These are phyloP conservation scores for Fraxinus baroniana DNA, from an alignment of 305 asterid species.

Conservation along the genomic window DNA sequence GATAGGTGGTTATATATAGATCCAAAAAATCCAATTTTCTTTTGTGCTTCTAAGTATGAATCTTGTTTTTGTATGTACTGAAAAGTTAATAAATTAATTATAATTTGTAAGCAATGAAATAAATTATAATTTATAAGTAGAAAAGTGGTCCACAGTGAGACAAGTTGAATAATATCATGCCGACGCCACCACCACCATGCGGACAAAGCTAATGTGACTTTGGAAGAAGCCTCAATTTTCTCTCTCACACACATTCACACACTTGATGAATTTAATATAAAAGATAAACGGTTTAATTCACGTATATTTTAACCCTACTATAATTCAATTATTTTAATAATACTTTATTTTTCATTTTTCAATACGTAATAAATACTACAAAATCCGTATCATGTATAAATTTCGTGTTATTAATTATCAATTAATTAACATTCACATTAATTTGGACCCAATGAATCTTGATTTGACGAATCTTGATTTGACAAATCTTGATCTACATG, in stretches of 20 bases:
- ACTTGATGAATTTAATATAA: background rate
- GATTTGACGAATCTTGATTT: too few species aligned
- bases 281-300: background rate
- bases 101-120: background rate
- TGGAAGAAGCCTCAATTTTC: background rate
- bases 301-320: too few species aligned
- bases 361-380: too few species aligned
- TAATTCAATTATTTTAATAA: too few species aligned
- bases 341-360: too few species aligned
- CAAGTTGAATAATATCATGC: slow-evolving; percentile 54
- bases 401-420: too few species aligned
- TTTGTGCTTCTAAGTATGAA: background rate
- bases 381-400: too few species aligned
- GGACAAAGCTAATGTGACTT: slow-evolving; percentile 30
- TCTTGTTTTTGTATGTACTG: background rate
- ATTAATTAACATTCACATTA: too few species aligned
- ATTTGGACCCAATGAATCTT: too few species aligned
- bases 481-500: too few species aligned
- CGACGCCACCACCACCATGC: slow-evolving; percentile 48
- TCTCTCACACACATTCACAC: background rate
- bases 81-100: background rate
- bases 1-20: slow-evolving; percentile 24
- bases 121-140: slow-evolving; percentile 14
- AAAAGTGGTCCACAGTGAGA: slow-evolving; percentile 44
- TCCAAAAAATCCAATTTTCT: background rate